Evolutionary conservation across 225 moss, liverwort and hornwort genomes (phyloP), one percentile per base, ranked within the genome.

Genomic region (Climacium dendroides): DNA sequence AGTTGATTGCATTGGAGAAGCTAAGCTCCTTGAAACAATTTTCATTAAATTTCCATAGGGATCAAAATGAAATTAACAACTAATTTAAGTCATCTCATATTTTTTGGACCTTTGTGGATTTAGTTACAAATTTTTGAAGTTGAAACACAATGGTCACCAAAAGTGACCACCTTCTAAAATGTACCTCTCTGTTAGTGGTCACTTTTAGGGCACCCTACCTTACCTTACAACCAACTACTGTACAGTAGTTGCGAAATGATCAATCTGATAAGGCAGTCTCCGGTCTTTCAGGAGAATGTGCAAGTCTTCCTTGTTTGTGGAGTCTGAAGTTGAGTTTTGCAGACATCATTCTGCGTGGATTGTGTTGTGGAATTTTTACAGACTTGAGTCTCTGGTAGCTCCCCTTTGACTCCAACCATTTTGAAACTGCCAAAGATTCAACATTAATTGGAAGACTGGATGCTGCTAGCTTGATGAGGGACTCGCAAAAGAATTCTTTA

Each of bases 61-160:
- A 32, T 17, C 2, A 18, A 34, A 64, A 18, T 34, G 3, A 34
- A 64, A n/a, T 18, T 64, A 18, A 0, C 4, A 9, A 9, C 18
- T 8, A 64, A 19, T 0, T 5, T 5, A 10, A 64, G 1, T 5
- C 0, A 1, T 63, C 23, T 57, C 23, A 57, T 54, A 6, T 57
- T 25, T 59, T 26, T 11, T 26, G 26, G 12, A n/a, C n/a, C n/a
- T n/a, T n/a, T n/a, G n/a, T n/a, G n/a, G n/a, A n/a, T n/a, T n/a
- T n/a, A n/a, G n/a, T n/a, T n/a, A n/a, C n/a, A n/a, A n/a, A n/a
- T n/a, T n/a, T n/a, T n/a, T n/a, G n/a, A n/a, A n/a, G n/a, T n/a
- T n/a, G n/a, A n/a, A n/a, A n/a, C n/a, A n/a, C n/a, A n/a, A n/a
- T n/a, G n/a, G n/a, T n/a, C n/a, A n/a, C n/a, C n/a, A n/a, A n/a